phyloP scores from a whole-genome alignment of 495 filamentous ascomycete genomes.

The Trichocladium antarcticum region DNA sequence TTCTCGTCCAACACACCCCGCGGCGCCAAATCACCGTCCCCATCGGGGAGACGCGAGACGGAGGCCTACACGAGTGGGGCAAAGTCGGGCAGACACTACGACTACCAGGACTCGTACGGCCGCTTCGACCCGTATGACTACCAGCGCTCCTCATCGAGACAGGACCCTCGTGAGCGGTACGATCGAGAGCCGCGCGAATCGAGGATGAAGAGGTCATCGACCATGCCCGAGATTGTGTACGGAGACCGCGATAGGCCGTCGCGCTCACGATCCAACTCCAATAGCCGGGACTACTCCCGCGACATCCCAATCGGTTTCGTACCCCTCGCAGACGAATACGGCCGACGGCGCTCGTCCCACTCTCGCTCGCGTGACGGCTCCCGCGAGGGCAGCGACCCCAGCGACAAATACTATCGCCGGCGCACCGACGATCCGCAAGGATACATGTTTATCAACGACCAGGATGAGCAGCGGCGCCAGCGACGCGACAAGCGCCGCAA shows the following conservation, averaged over 20 bases:
- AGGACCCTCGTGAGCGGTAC: constrained; percentile 2
- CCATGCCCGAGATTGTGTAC: constrained; percentile 21
- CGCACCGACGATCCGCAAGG: constrained; percentile 10
- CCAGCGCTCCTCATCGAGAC: constrained; percentile 12
- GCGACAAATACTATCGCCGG: constrained; percentile 9
- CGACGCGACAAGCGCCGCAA: constrained; percentile 14
- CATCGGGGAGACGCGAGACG: constrained; percentile 26
- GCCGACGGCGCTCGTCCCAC: constrained; percentile 9
- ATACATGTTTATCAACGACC: constrained; percentile 20
- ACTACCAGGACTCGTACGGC: constrained; percentile 21
- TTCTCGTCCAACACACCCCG: constrained; percentile 22
- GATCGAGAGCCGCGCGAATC: constrained; percentile 4
- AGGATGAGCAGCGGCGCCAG: constrained; percentile 19
- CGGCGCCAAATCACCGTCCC: constrained; percentile 33
- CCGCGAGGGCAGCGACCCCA: constrained; percentile 6
- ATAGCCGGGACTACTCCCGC: constrained; percentile 11
- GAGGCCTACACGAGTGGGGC: constrained; percentile 26
- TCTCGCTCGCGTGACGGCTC: constrained; percentile 6
- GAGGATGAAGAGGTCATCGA: constrained; percentile 15
- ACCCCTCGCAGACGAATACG: constrained; percentile 15
- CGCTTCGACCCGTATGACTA: constrained; percentile 15
- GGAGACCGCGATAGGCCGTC: constrained; percentile 11
- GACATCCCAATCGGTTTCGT: constrained; percentile 16
- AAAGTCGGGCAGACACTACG: constrained; percentile 12
- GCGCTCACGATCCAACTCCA: constrained; percentile 9